Base-by-base conservation (phyloP, 2,329 filamentous ascomycete genomes). In the Beauveria bassiana region DNA sequence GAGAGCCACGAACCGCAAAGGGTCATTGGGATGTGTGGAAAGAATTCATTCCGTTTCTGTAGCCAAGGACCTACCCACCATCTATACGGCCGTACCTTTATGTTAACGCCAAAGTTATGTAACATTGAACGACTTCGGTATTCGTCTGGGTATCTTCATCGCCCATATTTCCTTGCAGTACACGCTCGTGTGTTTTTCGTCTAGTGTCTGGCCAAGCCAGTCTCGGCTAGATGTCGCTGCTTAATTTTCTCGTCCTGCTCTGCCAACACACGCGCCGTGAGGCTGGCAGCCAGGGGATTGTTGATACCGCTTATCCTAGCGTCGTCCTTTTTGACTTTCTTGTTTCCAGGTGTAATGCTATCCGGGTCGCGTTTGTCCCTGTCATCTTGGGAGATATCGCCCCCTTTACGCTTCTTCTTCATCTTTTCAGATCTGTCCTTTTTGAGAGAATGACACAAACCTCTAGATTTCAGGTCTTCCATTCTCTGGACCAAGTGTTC, bases 231-330 rank as follows among this genome's bases (percentile, higher is more conserved):
- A 70, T 90, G 96, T 64, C 90, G 81, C 66, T 87, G 79, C 76
- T 93, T 96, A 66, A 91, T 92, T 61, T 84, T 81, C 69, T 89
- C 86, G 56, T 93, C 89, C 72, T 97, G 91, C 69, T 98, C 93
- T 26, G 89, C 88, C 28, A 98, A 73, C 0, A 99, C 93, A 67
- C 87, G 92, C 0, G 89, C 90, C 0, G 93, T 96, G 49, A 99
- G 76, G 3, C 86, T 89, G 0, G 93, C 93, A 0, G 95, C 95
- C 61, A 90, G 84, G 0, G 90, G 80, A 68, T 98, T 96, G 72
- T 96, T 96, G 73, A 98, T 96, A 12, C 88, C 86, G 59, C 80
- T 78, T 52, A 77, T 72, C 53, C 77, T 74, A 1, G 70, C 71
- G 46, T 73, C 70, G 1, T 66, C 59, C 10, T 67, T 50, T 42